Percentiles rank a stretch among this genome's conserved stretches.
Evolutionary conservation across 805 yeast genomes (phyloP).

Genomic region (Barnettozyma sucrosica): DNA sequence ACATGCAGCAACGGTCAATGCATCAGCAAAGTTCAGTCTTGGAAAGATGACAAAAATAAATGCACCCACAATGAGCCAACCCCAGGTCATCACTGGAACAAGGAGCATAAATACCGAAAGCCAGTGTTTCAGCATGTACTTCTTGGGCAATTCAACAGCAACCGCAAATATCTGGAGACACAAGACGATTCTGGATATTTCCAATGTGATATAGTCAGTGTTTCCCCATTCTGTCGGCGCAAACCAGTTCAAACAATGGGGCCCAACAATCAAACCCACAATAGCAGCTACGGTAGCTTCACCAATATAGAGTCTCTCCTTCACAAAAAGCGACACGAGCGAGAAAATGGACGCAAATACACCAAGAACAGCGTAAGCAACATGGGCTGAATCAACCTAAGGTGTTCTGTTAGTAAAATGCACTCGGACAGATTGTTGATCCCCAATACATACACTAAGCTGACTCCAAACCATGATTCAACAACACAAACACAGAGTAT

Average conservation of each 20-base stretch:
- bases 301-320: conserved; percentile 80
- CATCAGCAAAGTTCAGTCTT: conserved; percentile 61
- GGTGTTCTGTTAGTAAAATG: not conserved
- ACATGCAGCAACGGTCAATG: conserved; percentile 75
- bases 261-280: conserved; percentile 84
- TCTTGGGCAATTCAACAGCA: conserved; percentile 87
- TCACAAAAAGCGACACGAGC: conserved; percentile 71
- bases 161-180: conserved; percentile 90
- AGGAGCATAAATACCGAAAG: conserved; percentile 65
- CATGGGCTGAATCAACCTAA: conserved; percentile 59
- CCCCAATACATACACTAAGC: conserved; percentile 3
- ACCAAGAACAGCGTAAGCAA: conserved; percentile 85
- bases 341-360: conserved; percentile 78
- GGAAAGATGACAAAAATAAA: conserved; percentile 78
- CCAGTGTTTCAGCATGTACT: conserved; percentile 85
- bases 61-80: conserved; percentile 80
- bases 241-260: conserved; percentile 80
- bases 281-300: conserved; percentile 88
- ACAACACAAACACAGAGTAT: not conserved
- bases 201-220: conserved; percentile 74
- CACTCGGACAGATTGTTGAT: not conserved
- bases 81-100: conserved; percentile 83
- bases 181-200: conserved; percentile 73
- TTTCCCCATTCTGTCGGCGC: conserved; percentile 83
- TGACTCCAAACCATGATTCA: conserved; percentile 10